Percentiles rank a stretch among this genome's conserved stretches.
These are phyloP conservation scores for Aspergillus caelatus DNA, from an alignment of 2,329 filamentous ascomycete genomes.

Conservation along the genomic window DNA sequence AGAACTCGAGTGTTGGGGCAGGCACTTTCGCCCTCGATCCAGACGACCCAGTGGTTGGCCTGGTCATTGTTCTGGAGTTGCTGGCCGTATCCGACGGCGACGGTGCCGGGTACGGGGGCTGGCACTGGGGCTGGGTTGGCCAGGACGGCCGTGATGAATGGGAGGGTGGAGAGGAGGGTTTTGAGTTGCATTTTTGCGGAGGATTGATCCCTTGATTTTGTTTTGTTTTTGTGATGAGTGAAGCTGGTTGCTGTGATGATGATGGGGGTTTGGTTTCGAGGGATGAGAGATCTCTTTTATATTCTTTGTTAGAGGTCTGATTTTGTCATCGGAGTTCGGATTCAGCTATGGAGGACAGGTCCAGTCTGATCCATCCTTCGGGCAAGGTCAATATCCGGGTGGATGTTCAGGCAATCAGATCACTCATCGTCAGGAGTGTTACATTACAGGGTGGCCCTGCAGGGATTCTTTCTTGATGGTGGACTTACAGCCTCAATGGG, in stretches of 20 bases:
- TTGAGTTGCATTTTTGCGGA: not conserved
- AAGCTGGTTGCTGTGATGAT: not conserved
- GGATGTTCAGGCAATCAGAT: not conserved
- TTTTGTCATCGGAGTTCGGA: not conserved
- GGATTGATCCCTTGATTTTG: not conserved
- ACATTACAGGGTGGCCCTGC: not conserved
- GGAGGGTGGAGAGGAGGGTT: not conserved
- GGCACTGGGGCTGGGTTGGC: not conserved
- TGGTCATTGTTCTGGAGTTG: not conserved
- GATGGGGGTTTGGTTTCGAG: not conserved
- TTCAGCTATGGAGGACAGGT: not conserved
- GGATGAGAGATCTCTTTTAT: not conserved
- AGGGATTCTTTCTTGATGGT: not conserved
- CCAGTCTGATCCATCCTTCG: not conserved
- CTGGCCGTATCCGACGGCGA: not conserved
- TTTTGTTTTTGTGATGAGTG: not conserved
- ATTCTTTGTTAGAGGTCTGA: not conserved
- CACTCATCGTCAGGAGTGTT: not conserved
- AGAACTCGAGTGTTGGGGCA: not conserved
- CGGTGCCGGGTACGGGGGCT: not conserved
- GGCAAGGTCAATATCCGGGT: not conserved
- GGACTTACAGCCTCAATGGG: not conserved
- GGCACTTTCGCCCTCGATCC: not conserved
- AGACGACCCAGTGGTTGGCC: conserved; percentile 2
- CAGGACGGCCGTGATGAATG: not conserved